Evolutionary conservation across 176 grass and related monocot genomes (phyloP), one percentile per base, ranked within the genome.

Genomic region (Eleusine indica): DNA sequence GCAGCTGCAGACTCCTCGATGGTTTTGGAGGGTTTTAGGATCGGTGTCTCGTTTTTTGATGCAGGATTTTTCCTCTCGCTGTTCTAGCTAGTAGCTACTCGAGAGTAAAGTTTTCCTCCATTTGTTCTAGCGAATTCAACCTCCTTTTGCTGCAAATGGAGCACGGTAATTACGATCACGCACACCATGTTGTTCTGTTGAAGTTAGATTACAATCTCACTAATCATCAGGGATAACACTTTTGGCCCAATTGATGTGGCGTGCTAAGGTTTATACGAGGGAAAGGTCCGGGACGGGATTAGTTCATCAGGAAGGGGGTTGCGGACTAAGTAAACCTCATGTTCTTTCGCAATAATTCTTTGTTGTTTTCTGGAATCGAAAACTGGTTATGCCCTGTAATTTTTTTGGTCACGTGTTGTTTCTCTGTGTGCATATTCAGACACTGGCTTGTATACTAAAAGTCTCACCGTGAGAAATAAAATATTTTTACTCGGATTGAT

Each of bases 21-120:
- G 25, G 54, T 82, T 76, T 81, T 51, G 51, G 65, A 65, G 82
- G 41, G 39, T 51, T 63, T 65, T 52, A 19, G 87, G 77, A 70
- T 70, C 41, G 30, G 6, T 13, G 19, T 9, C 37, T 70, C 17
- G 35, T 44, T 41, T 75, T n/a, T 75, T 32, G 9, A 39, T 60
- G 52, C 77, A 60, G 32, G 15, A 0, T 49, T 61, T 18, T 37
- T 58, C 77, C 49, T 52, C 82, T 32, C 38, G 42, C 51, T 70
- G 63, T 48, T 53, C 35, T 60, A 62, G 29, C 32, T 35, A 35
- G 32, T 35, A 35, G 44, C 61, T 43, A 60, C n/a, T 80, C 17
- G n/a, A 81, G 19, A 53, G 74, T 75, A 15, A 15, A 0, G 41
- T 62, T 18, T 38, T 51, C 77, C 51, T 54, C 82, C 22, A 49